These are phyloP conservation scores for Paecilomyces dactylethromorphus DNA, from an alignment of 2,329 filamentous ascomycete species.

Conservation along the genomic window DNA sequence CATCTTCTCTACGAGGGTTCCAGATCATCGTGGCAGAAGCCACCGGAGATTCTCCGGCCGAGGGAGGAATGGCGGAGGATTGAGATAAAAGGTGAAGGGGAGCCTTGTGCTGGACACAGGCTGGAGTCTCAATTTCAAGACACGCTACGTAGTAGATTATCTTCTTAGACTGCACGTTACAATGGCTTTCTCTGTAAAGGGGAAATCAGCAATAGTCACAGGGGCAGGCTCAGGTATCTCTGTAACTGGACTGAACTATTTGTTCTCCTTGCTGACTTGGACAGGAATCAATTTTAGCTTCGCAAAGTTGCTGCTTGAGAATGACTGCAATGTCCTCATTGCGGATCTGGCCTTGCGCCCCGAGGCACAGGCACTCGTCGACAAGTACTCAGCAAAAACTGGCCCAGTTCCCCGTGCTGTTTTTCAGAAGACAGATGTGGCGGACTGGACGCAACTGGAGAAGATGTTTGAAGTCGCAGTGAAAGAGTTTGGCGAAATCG, in stretches of 20 bases:
- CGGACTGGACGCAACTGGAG: conserved; percentile 44
- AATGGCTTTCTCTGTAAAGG: conserved; percentile 36
- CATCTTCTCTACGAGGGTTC: neutral
- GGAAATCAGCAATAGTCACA: conserved; percentile 48
- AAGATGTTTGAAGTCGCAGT: conserved; percentile 45
- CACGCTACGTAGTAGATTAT: neutral
- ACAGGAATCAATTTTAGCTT: conserved; percentile 43
- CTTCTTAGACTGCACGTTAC: neutral
- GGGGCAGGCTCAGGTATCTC: conserved; percentile 47
- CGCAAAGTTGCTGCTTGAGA: conserved; percentile 35
- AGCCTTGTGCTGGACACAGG: neutral
- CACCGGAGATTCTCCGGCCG: neutral
- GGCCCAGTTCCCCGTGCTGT: conserved; percentile 26
- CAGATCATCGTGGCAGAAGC: neutral
- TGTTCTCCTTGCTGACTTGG: neutral
- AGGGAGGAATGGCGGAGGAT: neutral
- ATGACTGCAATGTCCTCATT: conserved; percentile 41
- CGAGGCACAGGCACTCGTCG: conserved; percentile 36
- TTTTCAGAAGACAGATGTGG: conserved; percentile 44
- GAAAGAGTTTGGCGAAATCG: conserved; percentile 40
- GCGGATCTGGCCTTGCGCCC: conserved; percentile 40
- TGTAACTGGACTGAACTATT: conserved; percentile 3
- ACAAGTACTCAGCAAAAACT: conserved; percentile 25
- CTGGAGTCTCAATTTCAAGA: neutral
- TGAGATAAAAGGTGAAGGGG: neutral